These are phyloP conservation scores for Chaetomium sp. DNA, from an alignment of 2,329 filamentous ascomycete genomes.

Conservation along the genomic window DNA sequence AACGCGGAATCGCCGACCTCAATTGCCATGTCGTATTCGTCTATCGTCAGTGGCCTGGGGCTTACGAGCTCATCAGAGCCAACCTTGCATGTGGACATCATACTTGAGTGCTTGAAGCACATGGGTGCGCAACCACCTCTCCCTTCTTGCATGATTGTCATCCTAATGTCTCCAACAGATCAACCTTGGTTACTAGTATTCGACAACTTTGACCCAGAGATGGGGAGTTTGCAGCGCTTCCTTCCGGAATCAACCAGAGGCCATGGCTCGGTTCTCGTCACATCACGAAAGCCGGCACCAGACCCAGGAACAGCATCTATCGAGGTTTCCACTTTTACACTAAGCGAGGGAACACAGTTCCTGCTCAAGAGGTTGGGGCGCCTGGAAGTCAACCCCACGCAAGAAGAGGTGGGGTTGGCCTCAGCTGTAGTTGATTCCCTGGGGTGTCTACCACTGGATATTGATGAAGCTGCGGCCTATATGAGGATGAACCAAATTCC, in stretches of 20 bases:
- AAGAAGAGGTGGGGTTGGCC: too few relatives aligned
- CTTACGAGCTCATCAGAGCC: background rate
- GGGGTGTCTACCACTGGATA: too few relatives aligned
- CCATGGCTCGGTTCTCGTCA: background rate
- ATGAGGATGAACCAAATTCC: too few relatives aligned
- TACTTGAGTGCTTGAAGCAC: background rate
- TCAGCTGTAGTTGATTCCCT: too few relatives aligned
- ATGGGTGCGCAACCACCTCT: background rate
- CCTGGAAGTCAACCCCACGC: too few relatives aligned
- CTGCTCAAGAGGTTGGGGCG: too few relatives aligned
- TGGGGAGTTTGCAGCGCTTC: background rate
- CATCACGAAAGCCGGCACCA: background rate
- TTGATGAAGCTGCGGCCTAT: too few relatives aligned
- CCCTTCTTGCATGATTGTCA: background rate
- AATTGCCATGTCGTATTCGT: background rate
- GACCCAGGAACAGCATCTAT: background rate
- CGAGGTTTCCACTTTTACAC: too few relatives aligned
- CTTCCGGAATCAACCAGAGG: background rate
- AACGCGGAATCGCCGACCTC: background rate
- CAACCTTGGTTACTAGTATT: background rate
- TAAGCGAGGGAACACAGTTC: too few relatives aligned
- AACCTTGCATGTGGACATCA: background rate
- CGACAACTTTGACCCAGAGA: background rate
- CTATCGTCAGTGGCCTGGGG: background rate
- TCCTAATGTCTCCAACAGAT: background rate